Base-by-base conservation (phyloP, 2,329 filamentous ascomycete species). In the Xylaria sp. region DNA sequence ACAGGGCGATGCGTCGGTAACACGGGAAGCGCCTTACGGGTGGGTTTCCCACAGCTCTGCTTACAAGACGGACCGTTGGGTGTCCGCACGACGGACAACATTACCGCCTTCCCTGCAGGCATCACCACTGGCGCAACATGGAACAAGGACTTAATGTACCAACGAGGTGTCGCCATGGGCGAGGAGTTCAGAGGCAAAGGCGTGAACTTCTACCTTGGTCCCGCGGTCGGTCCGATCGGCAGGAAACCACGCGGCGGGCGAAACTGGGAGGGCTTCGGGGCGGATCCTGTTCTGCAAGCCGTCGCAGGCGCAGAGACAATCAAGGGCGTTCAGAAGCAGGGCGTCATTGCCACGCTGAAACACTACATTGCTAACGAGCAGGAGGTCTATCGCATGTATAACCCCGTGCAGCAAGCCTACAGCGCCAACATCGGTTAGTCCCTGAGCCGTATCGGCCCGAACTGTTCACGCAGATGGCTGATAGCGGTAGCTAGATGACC, bases 81-180 rank as follows among this genome's bases (percentile, higher is more conserved):
- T 1, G 78, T 94, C 11, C 83, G 88, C 34, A 83, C 83, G n/a
- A 84, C 88, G 0, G 88, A 92, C 64, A 85, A 90, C 61, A 84
- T 87, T 55, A 92, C 89, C 0, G 88, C 85, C 0, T 94, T 93
- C 66, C 90, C 90, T 0, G 82, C 89, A 7, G 90, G 89, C n/a
- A 89, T 93, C 66, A 91, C 87, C 0, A 83, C 82, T 1, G 89
- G 87, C 16, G 88, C 88, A 1, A 91, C 89, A 0, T 92, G 85
- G 70, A 87, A 89, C 73, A 92, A 91, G 75, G 77, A 82, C 13
- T 76, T 91, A 54, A 87, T 91, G 73, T 86, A 88, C 64, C 78
- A 82, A 55, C 82, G 89, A 34, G 89, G 83, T 1, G 81, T 84
- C 11, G 88, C 85, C 1, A 75, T 92, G 4, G 89, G 89, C 19